These are phyloP conservation scores for Xylaria grammica DNA, from an alignment of 495 filamentous ascomycete species.

Conservation along the genomic window DNA sequence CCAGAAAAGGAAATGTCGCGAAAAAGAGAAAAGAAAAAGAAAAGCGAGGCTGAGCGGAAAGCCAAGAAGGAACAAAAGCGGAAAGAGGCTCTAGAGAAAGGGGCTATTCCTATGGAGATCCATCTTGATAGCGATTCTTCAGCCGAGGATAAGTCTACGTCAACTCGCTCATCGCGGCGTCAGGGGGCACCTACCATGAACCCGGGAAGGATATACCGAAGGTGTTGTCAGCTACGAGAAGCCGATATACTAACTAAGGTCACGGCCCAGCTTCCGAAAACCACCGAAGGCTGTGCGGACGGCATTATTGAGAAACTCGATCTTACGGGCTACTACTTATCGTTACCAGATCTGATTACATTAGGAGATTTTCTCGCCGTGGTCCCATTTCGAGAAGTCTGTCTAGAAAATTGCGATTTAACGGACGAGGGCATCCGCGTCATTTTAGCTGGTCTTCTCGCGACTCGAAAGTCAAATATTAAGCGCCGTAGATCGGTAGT, in stretches of 20 bases:
- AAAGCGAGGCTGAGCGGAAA: constrained; percentile 84
- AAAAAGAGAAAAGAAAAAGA: constrained; percentile 92
- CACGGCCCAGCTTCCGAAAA: constrained; percentile 79
- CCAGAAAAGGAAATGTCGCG: constrained; percentile 59
- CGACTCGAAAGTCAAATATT: constrained; percentile 66
- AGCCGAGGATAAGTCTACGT: constrained; percentile 36
- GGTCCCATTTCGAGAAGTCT: constrained; percentile 83
- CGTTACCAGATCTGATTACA: constrained; percentile 79
- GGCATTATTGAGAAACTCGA: constrained; percentile 82
- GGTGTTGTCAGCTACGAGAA: constrained; percentile 93
- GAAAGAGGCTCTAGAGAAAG: constrained; percentile 79
- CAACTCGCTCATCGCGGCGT: constrained; percentile 50
- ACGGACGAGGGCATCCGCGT: constrained; percentile 85
- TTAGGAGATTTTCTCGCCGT: constrained; percentile 93
- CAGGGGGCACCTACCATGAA: constrained; percentile 83
- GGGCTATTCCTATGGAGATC: constrained; percentile 78
- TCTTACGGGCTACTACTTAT: constrained; percentile 82
- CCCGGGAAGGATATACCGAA: constrained; percentile 88
- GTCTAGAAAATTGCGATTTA: constrained; percentile 84
- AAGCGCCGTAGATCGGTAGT: constrained; percentile 47
- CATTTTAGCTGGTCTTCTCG: constrained; percentile 83
- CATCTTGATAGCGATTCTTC: constrained; percentile 62
- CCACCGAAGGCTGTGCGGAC: constrained; percentile 62
- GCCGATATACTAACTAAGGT: constrained; percentile 88
- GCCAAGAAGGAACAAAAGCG: constrained; percentile 84